Evolutionary conservation across 1,284 basidiomycete genomes (phyloP), one percentile per base, ranked within the genome.

Genomic region (Xerocomus tenax): DNA sequence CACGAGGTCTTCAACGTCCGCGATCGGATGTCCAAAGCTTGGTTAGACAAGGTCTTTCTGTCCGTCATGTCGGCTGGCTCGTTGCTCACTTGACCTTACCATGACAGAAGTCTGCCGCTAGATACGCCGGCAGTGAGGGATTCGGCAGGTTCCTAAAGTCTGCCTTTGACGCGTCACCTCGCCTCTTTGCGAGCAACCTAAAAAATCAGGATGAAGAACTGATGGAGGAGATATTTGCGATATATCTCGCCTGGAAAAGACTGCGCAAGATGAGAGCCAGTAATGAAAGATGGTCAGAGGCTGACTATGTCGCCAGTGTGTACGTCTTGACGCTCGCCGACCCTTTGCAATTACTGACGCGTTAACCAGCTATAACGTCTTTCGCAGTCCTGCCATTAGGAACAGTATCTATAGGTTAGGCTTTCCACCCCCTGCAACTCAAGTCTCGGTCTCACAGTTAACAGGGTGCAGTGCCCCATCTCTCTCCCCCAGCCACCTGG

Each of bases 291-390:
- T 75, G 71, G 65, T 77, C 75, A 2, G 79, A 80, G 56, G 74
- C 75, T 0, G 78, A 79, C 53, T 79, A 71, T 52, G 75, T 71
- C n/a, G 69, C 71, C 12, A 75, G 75, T 50, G 75, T 80, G 75
- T 78, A 60, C 51, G 74, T 60, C 39, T 47, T 25, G 21, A 7
- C 16, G 58, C 30, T 44, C 21, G 30, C 6, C 15, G 21, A n/a
- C 26, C 10, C 40, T 18, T 28, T 42, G 26, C 16, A 13, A 15
- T 42, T 6, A 13, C 40, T 42, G 26, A 42, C 16, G 8, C 10
- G 5, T 42, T 45, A 13, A 51, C 29, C 53, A 78, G 76, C 1
- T 79, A 81, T 53, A 72, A 74, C 50, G 58, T 72, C 18, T 65
- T 80, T 35, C 72, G 78, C 21, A 73, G 68, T 42, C 66, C 73